A percentile compares a stretch with the other conserved stretches of the same genome.
phyloP scores from a whole-genome alignment of 371 early-diverging fungal genomes.

The Apophysomyces variabilis region DNA sequence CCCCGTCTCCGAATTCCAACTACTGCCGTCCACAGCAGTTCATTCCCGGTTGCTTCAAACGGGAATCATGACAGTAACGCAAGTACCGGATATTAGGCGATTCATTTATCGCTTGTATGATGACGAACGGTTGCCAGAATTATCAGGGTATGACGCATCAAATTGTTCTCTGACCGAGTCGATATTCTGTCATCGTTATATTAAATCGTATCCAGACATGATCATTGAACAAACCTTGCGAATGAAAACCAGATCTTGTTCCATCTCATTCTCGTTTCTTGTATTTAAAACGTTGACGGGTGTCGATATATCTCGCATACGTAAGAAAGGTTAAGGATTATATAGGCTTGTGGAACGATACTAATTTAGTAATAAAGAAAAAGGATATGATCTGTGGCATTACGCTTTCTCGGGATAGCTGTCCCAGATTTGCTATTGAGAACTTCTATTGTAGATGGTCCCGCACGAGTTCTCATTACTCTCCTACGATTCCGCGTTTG shows the following conservation, averaged over 20 bases:
- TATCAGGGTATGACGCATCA: background rate
- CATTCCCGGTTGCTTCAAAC: no score
- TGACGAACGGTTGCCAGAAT: background rate
- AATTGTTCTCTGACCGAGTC: background rate
- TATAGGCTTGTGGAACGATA: background rate
- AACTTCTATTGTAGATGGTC: slow-evolving; percentile 38
- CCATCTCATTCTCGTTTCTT: slow-evolving; percentile 2
- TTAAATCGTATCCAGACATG: background rate
- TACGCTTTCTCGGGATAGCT: background rate
- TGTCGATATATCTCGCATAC: slow-evolving; percentile 5
- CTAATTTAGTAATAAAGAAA: background rate
- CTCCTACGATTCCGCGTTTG: slow-evolving; percentile 32
- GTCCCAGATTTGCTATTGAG: background rate
- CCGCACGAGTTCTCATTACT: slow-evolving; percentile 37
- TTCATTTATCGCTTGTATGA: background rate
- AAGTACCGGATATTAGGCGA: background rate
- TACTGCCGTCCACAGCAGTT: no score
- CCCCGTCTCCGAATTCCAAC: no score
- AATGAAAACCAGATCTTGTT: background rate
- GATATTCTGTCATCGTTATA: background rate
- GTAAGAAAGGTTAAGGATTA: slow-evolving; percentile 3
- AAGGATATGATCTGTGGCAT: slow-evolving; percentile 7
- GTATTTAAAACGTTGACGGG: background rate
- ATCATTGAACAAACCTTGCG: background rate
- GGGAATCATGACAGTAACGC: no score